Evolutionary conservation across 2,329 filamentous ascomycete species (phyloP).

Genomic region (Thyridium curvatum): DNA sequence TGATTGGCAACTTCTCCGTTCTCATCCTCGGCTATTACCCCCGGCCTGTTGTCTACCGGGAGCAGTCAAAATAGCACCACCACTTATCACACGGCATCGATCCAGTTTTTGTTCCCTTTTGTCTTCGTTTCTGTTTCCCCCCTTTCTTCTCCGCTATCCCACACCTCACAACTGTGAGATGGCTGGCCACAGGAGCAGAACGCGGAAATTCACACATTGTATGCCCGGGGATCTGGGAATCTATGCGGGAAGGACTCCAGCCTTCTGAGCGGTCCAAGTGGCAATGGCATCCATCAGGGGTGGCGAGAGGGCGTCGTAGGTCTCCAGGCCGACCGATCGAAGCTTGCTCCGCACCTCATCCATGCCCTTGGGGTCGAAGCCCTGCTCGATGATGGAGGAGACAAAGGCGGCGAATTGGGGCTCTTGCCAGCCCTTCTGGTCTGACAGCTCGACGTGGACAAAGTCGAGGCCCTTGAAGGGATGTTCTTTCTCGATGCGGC

Average conservation of each 20-base stretch:
- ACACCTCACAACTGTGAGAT: no score
- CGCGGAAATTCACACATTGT: no score
- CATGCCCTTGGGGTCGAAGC: slow-evolving; percentile 49
- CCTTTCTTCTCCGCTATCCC: background rate
- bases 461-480: slow-evolving; percentile 65
- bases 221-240: no score
- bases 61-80: no score
- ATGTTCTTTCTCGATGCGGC: slow-evolving; percentile 58
- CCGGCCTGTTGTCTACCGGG: no score
- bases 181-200: no score
- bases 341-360: slow-evolving; percentile 48
- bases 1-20: no score
- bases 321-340: slow-evolving; percentile 47
- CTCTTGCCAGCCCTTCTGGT: slow-evolving; percentile 61
- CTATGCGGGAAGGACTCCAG: slow-evolving; percentile 20
- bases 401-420: slow-evolving; percentile 66
- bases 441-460: slow-evolving; percentile 56
- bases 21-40: no score
- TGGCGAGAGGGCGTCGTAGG: slow-evolving; percentile 58
- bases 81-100: no score
- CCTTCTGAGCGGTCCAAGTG: slow-evolving; percentile 46
- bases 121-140: background rate
- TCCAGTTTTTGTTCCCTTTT: no score
- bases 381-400: slow-evolving; percentile 62
- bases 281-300: slow-evolving; percentile 57